Evolutionary conservation across 805 yeast species (phyloP).

Genomic region (Tetrapisispora phaffii): DNA sequence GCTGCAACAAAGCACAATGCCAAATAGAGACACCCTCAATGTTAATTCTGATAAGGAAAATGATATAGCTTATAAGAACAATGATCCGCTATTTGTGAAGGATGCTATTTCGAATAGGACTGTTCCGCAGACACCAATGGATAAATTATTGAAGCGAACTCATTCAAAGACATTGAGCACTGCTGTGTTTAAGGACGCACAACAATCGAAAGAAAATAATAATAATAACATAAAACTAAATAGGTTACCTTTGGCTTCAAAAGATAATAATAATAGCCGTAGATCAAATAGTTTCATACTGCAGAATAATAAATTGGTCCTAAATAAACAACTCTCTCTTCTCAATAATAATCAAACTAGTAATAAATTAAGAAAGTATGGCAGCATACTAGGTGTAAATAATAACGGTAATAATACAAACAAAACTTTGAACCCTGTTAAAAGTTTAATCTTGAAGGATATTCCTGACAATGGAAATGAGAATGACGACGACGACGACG

Average conservation of each 20-base stretch:
- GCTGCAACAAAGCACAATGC: background rate
- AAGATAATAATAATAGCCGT: constrained; percentile 20
- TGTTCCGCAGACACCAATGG: constrained; percentile 19
- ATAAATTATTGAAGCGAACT: constrained; percentile 17
- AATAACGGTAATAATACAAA: constrained; percentile 11
- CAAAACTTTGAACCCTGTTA: constrained; percentile 10
- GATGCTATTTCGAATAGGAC: background rate
- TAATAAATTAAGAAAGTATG: constrained; percentile 24
- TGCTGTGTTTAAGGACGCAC: background rate
- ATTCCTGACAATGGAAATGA: constrained; percentile 7
- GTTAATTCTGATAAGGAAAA: constrained; percentile 9
- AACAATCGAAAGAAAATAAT: background rate
- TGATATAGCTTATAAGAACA: constrained; percentile 3
- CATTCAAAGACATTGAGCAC: constrained; percentile 13
- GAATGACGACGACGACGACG: constrained; percentile 10
- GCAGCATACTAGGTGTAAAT: constrained; percentile 17
- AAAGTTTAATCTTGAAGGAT: constrained; percentile 26
- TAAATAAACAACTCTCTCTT: background rate
- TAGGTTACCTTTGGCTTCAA: constrained; percentile 25
- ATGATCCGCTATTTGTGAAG: background rate
- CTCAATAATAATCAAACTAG: background rate
- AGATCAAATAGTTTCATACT: constrained; percentile 9
- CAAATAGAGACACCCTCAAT: constrained; percentile 1
- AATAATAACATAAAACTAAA: background rate
- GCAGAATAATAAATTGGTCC: background rate